These are phyloP conservation scores for Elongisporangium undulatum DNA, from an alignment of 352 stramenopile genomes.

Conservation along the genomic window DNA sequence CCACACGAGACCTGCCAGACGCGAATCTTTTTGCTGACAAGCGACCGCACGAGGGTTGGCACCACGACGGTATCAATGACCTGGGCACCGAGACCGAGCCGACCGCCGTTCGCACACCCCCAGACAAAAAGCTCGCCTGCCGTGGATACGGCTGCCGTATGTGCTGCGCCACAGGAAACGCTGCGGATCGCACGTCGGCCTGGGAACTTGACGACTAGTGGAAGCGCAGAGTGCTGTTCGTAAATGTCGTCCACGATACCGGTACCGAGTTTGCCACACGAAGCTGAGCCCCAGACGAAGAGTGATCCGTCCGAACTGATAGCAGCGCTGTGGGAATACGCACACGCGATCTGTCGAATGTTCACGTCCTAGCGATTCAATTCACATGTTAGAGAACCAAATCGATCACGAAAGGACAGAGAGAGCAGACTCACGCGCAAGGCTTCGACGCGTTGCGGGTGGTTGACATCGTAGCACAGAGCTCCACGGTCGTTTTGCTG, in stretches of 20 bases:
- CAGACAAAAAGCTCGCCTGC: slow-evolving; percentile 82
- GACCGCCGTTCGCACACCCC: slow-evolving; percentile 90
- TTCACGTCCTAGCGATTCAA: slow-evolving; percentile 24
- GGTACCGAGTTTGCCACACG: slow-evolving; percentile 85
- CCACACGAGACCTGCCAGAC: slow-evolving; percentile 76
- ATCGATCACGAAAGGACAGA: slow-evolving; percentile 11
- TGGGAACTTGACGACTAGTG: slow-evolving; percentile 65
- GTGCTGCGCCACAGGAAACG: slow-evolving; percentile 87
- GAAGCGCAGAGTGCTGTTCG: slow-evolving; percentile 76
- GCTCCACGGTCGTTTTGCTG: slow-evolving; percentile 39
- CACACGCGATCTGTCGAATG: slow-evolving; percentile 54
- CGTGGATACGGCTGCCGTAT: slow-evolving; percentile 70
- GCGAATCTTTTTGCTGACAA: slow-evolving; percentile 57
- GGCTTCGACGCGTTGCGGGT: slow-evolving; percentile 50
- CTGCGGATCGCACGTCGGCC: slow-evolving; percentile 52
- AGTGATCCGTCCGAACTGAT: slow-evolving; percentile 70
- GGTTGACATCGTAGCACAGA: slow-evolving; percentile 61
- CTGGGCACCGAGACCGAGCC: slow-evolving; percentile 81
- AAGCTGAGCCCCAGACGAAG: slow-evolving; percentile 87
- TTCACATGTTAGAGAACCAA: neutral
- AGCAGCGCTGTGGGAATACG: slow-evolving; percentile 86
- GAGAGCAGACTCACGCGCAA: slow-evolving; percentile 31
- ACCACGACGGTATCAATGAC: slow-evolving; percentile 61
- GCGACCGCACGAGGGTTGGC: slow-evolving; percentile 79
- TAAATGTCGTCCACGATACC: slow-evolving; percentile 74